Evolutionary conservation across 176 grass and related monocot genomes (phyloP).

Genomic region (Metroxylon sagu): DNA sequence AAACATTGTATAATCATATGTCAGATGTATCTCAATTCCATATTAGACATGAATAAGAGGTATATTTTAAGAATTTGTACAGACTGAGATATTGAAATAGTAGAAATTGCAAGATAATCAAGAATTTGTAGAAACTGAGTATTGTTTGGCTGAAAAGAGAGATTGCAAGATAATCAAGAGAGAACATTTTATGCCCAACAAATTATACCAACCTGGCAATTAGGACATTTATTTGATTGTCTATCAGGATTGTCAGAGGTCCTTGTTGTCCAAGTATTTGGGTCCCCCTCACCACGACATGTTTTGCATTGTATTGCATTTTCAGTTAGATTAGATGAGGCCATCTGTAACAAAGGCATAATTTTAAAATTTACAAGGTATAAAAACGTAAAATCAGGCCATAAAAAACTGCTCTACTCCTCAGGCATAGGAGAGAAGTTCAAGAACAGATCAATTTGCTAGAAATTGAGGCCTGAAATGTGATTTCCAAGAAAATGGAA

Average conservation of each 20-base stretch:
- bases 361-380: too few relatives aligned
- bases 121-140: conserved; percentile 9
- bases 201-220: conserved; percentile 59
- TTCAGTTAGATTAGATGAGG: conserved; percentile 51
- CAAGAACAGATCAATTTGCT: too few relatives aligned
- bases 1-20: too few relatives aligned
- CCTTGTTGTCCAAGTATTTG: conserved; percentile 44
- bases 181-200: not conserved
- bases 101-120: not conserved
- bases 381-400: too few relatives aligned
- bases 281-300: conserved; percentile 71
- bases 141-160: not conserved
- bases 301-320: conserved; percentile 48
- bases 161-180: not conserved
- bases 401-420: too few relatives aligned
- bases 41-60: too few relatives aligned
- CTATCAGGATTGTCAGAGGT: conserved; percentile 55
- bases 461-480: too few relatives aligned
- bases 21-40: too few relatives aligned
- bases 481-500: too few relatives aligned
- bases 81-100: not conserved
- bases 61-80: conserved; percentile 8
- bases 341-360: conserved; percentile 37
- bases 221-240: conserved; percentile 41
- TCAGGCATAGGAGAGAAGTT: too few relatives aligned